Base-by-base conservation (phyloP, 768 basidiomycete species). In the Panellus pusillus region DNA sequence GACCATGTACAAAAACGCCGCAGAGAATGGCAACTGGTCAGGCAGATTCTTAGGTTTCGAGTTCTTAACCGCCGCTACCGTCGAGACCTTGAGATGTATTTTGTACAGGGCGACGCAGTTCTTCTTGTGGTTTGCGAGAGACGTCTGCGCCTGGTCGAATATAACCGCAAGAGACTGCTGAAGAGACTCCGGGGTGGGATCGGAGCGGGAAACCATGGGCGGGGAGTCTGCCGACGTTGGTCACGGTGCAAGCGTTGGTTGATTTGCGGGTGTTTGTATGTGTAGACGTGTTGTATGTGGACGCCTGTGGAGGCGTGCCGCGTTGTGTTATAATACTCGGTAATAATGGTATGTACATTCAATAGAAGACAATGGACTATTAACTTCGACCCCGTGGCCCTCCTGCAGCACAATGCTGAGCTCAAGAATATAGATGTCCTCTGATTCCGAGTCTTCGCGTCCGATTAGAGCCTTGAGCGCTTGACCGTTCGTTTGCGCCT, bases 101-200 rank as follows among this genome's bases (percentile, higher is more conserved):
- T 96, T 94, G 75, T 91, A 81, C 1, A 98, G 79, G 0, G 87
- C 85, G 40, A 94, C 87, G 48, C 87, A 80, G 70, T 97, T 97
- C 77, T 98, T 98, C 63, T 90, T 89, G 71, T 98, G 96, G 68
- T 92, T 93, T 4, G 93, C 91, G 19, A 84, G 66, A 0, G 89
- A 86, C 17, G 69, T 70, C 65, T 97, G 94, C 0, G 80, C 87
- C 69, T 97, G 92, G 41, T 89, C 86, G 52, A 96, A 95, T 17
- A 79, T 72, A 12, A 62, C 61, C 1, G 74, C 68, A 15, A 80
- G 55, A 7, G 66, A 65, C 35, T 72, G 74, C 38, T 68, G 62
- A 1, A 80, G 57, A 7, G 42, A 43, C 18, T 54, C 53, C 9
- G 36, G 15, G 2, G 38, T 24, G 6, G 27, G 31, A 17, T 49